Evolutionary conservation across 768 basidiomycete genomes (phyloP).

Genomic region (Boletus huronensis): DNA sequence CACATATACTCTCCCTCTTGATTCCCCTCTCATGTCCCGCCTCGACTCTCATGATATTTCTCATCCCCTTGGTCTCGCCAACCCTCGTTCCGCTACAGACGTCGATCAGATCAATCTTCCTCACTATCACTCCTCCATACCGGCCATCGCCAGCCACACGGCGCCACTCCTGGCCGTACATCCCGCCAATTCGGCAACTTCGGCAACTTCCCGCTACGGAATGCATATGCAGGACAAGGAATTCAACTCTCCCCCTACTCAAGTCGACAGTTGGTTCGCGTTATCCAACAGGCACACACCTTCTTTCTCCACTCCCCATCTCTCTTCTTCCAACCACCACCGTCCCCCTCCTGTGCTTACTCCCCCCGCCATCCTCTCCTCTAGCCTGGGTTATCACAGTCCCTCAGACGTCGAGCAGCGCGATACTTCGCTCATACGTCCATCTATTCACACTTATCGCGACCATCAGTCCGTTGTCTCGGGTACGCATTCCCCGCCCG

Average conservation of each 20-base stretch:
- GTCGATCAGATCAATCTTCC: constrained; percentile 26
- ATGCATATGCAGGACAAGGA: constrained; percentile 37
- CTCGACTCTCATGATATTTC: constrained; percentile 42
- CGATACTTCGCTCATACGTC: constrained; percentile 11
- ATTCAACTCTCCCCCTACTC: constrained; percentile 26
- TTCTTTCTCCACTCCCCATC: constrained; percentile 20
- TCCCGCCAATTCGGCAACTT: constrained; percentile 17
- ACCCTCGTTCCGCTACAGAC: constrained; percentile 29
- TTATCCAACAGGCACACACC: constrained; percentile 35
- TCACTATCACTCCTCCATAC: constrained; percentile 12
- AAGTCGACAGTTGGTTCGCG: constrained; percentile 30
- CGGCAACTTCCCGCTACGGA: constrained; percentile 36
- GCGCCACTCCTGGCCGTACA: constrained; percentile 9
- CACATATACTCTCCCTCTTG: not conserved
- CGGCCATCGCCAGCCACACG: constrained; percentile 3
- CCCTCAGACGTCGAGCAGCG: constrained; percentile 24
- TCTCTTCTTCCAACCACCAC: constrained; percentile 47
- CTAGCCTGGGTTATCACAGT: constrained; percentile 16
- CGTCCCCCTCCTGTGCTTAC: constrained; percentile 33
- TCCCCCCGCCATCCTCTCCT: constrained; percentile 22
- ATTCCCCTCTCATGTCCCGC: constrained; percentile 39
- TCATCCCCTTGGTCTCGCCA: constrained; percentile 30
- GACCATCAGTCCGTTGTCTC: constrained; percentile 15
- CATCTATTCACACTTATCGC: constrained; percentile 16
- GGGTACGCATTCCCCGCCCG: constrained; percentile 21